Percentiles rank a stretch among this genome's conserved stretches.
Evolutionary conservation across 306 rosid species (phyloP).

Genomic region (Prunus kanzakura): DNA sequence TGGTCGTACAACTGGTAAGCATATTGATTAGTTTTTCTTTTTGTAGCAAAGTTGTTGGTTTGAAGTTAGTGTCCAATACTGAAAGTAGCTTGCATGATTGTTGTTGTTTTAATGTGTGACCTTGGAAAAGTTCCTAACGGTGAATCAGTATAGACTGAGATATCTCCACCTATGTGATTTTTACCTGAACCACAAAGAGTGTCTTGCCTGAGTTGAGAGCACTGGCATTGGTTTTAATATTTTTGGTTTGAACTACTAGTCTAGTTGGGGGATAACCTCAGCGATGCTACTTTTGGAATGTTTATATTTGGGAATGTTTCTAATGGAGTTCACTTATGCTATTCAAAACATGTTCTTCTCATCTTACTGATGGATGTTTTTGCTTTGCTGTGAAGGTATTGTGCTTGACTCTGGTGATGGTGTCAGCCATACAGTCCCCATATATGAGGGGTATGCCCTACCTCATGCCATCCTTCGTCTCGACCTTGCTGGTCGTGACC

Average conservation of each 20-base stretch:
- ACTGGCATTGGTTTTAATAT: background rate
- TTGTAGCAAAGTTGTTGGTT: slow-evolving; percentile 10
- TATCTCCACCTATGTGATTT: background rate
- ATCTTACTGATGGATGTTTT: slow-evolving; percentile 7
- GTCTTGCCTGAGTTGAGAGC: background rate
- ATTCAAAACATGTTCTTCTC: background rate
- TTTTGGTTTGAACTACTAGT: background rate
- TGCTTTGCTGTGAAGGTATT: slow-evolving; percentile 58
- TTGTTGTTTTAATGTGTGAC: background rate
- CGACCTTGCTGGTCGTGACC: slow-evolving; percentile 96
- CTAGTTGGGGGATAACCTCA: background rate
- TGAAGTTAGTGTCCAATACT: background rate
- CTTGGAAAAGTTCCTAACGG: background rate
- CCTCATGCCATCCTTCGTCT: slow-evolving; percentile 99
- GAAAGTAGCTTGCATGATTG: background rate
- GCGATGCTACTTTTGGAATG: background rate
- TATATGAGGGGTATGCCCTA: slow-evolving; percentile 96
- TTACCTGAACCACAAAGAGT: background rate
- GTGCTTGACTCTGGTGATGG: slow-evolving; percentile 99
- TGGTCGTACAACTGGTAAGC: slow-evolving; percentile 98
- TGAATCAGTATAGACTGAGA: background rate
- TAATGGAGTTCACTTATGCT: background rate
- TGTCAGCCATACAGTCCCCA: slow-evolving; percentile 98
- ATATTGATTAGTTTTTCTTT: slow-evolving; percentile 3
- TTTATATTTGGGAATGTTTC: background rate